These are phyloP conservation scores for Naganishia antarctica DNA, from an alignment of 768 basidiomycete species.

Conservation along the genomic window DNA sequence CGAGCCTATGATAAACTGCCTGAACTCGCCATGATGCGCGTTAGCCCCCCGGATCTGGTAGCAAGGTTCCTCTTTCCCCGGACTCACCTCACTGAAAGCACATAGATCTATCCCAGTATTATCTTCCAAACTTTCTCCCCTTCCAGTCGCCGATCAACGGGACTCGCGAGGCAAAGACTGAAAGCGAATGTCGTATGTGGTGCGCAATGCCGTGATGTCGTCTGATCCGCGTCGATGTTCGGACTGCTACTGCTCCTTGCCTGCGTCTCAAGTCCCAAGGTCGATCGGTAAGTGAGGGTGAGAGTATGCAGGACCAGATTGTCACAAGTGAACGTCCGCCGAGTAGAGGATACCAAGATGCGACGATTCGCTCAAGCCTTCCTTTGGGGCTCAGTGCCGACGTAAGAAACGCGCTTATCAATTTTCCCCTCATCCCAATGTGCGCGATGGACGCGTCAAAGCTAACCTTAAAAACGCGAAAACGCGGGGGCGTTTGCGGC, in stretches of 20 bases:
- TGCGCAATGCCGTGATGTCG: not conserved
- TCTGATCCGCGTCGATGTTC: not conserved
- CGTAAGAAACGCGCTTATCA: not conserved
- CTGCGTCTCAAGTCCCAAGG: too few species aligned
- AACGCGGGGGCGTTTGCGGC: not conserved
- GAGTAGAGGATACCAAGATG: not conserved
- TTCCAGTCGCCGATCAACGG: slow-evolving; percentile 11
- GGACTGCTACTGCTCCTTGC: too few species aligned
- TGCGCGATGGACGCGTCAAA: not conserved
- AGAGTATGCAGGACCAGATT: not conserved
- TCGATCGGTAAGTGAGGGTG: not conserved
- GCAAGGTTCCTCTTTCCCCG: too few species aligned
- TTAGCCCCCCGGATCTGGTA: too few species aligned
- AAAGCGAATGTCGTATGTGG: not conserved
- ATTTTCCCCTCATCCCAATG: not conserved
- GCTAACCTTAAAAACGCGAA: too few species aligned
- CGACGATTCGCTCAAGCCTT: slow-evolving; percentile 4
- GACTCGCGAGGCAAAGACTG: not conserved
- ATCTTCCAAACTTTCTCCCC: not conserved
- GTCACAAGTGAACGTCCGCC: not conserved
- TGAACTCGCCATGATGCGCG: too few species aligned
- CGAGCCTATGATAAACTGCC: too few species aligned
- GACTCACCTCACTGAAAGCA: slow-evolving; percentile 8
- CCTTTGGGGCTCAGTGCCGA: slow-evolving; percentile 7
- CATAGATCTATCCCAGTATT: not conserved